Conservation (phyloP, 2,329 filamentous ascomycete genomes). For the Fonsecaea erecta region DNA sequence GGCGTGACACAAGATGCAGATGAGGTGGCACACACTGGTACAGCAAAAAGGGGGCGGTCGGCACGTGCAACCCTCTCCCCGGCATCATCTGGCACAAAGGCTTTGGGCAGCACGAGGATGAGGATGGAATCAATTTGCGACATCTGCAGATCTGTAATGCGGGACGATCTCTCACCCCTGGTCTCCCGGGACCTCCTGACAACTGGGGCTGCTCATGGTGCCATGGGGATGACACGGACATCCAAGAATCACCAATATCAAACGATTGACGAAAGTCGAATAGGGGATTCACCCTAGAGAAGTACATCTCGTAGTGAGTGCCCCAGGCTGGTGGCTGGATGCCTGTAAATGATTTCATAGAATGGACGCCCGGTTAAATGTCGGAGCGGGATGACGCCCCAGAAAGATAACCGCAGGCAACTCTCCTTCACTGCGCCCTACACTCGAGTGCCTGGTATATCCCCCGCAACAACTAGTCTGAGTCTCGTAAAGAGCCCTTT, state of each 20-base stretch:
- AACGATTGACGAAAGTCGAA: background rate
- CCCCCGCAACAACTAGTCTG: background rate
- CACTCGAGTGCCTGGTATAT: background rate
- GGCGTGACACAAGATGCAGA: slow-evolving; percentile 2
- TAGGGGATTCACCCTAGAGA: too few relatives aligned
- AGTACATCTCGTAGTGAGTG: background rate
- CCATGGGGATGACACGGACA: too few relatives aligned
- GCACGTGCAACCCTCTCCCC: slow-evolving; percentile 11
- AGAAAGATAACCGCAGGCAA: background rate
- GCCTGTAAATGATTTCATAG: too few relatives aligned
- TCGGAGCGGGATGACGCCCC: slow-evolving; percentile 6
- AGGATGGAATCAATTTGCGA: slow-evolving; percentile 9
- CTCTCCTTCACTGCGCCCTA: background rate
- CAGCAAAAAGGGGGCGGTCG: background rate
- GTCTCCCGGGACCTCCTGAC: background rate
- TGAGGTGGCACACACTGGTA: background rate
- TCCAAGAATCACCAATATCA: too few relatives aligned
- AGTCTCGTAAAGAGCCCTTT: background rate
- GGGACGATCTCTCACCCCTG: slow-evolving; percentile 3
- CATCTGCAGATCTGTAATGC: slow-evolving; percentile 11
- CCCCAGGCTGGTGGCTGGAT: too few relatives aligned
- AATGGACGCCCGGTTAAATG: slow-evolving; percentile 1
- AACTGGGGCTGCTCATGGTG: background rate
- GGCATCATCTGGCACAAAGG: slow-evolving; percentile 1
- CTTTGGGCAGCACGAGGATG: background rate